A percentile compares a stretch with the other conserved stretches of the same genome.
phyloP scores from a whole-genome alignment of 768 basidiomycete genomes.

The Fomitopsis serialis region DNA sequence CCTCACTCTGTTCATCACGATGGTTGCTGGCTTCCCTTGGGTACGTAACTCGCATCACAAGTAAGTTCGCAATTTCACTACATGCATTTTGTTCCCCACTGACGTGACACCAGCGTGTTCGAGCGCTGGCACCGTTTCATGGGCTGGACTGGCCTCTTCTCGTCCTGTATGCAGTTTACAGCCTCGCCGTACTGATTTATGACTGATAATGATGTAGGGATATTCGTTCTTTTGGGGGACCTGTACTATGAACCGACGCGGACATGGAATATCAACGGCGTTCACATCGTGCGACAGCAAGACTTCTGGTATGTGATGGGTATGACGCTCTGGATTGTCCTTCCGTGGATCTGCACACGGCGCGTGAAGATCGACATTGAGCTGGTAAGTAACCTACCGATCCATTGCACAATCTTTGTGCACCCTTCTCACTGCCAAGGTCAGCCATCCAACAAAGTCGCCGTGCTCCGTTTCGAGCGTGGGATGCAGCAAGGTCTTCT shows the following conservation, averaged over 20 bases:
- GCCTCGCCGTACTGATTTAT: not conserved
- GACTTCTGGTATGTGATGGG: conserved; percentile 38
- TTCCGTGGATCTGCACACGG: conserved; percentile 36
- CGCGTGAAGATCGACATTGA: conserved; percentile 36
- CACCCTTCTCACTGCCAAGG: conserved; percentile 1
- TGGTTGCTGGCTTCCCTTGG: conserved; percentile 37
- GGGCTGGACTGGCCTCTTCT: conserved; percentile 30
- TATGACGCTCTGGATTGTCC: conserved; percentile 35
- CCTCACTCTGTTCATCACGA: conserved; percentile 31
- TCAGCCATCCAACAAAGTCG: conserved; percentile 40
- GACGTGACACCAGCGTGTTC: conserved; percentile 27
- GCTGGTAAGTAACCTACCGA: conserved; percentile 26
- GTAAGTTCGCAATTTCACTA: conserved; percentile 23
- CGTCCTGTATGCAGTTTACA: conserved; percentile 19
- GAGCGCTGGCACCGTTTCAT: conserved; percentile 40
- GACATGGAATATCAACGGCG: conserved; percentile 28
- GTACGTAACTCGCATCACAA: conserved; percentile 39
- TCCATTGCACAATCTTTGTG: not conserved
- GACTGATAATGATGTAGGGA: conserved; percentile 23
- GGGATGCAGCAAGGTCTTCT: conserved; percentile 44
- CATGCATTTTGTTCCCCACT: conserved; percentile 9
- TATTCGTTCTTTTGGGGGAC: conserved; percentile 37
- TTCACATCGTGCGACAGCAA: conserved; percentile 31
- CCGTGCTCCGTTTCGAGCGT: conserved; percentile 35
- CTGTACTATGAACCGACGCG: conserved; percentile 30